Base-by-base conservation (phyloP, 768 basidiomycete species). In the Tremella yokohamensis region DNA sequence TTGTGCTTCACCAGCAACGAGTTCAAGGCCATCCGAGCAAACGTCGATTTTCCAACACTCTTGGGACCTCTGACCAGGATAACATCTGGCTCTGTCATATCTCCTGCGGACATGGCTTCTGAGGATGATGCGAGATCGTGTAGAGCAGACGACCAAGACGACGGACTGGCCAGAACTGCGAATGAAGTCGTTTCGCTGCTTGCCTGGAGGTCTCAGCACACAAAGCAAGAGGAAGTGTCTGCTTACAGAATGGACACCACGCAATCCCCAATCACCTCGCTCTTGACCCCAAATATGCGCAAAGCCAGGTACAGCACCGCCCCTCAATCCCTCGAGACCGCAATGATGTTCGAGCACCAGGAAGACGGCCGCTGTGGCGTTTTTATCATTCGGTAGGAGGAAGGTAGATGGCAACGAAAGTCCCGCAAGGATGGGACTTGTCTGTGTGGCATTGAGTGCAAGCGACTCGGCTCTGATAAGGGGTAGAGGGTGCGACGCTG, bases 21-120 rank as follows among this genome's bases (percentile, higher is more conserved):
- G 69, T 96, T 96, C 15, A 88, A 70, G 13, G 90, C 71, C 1
- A 84, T 83, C 54, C 88, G 80, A 0, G 88, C 84, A 67, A 97
- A 87, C 0, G 89, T 90, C 60, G 90, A 94, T 76, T 99, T 99
- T 0, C 94, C 93, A 8, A 84, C 82, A 50, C 88, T 85, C 75
- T 89, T 93, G 0, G 88, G 83, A 0, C 94, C 94, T 69, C 86
- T 89, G 19, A 98, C 81, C 1, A 96, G 69, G 60, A 80, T 85
- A 0, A 86, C 77, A 0, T 78, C 71, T 0, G 77, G 72, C 2
- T 58, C 56, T 3, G 42, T 4, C 26, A 8, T 19, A 40, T 40
- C 16, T 12, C 29, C 29, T 34, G 29, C 29, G 29, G 29, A 34
- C 11, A 4, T 34, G 29, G 29, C 29, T 34, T 34, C 6, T 45